Percentiles rank a stretch among this genome's conserved stretches.
These are phyloP conservation scores for Lycium ferocissimum DNA, from an alignment of 257 asterid genomes.

Conservation along the genomic window DNA sequence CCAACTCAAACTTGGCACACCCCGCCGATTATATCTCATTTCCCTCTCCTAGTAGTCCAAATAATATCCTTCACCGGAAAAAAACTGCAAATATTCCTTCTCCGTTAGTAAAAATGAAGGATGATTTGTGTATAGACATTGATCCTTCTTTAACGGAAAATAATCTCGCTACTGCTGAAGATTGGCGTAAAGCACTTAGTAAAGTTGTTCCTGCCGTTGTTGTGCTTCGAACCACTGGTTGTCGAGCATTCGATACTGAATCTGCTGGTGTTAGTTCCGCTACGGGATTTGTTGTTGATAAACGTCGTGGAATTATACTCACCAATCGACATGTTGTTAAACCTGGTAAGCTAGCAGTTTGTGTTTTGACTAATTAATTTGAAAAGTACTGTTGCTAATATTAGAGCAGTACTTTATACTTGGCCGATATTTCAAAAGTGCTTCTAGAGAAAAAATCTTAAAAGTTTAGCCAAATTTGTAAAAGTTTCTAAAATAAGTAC, in stretches of 20 bases:
- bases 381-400: too few species aligned
- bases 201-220: constrained; percentile 97
- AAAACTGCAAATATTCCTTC: neutral
- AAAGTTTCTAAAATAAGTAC: too few species aligned
- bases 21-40: neutral
- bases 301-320: constrained; percentile 90
- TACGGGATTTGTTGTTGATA: constrained; percentile 94
- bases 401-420: too few species aligned
- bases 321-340: constrained; percentile 97
- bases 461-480: too few species aligned
- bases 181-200: constrained; percentile 90
- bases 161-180: constrained; percentile 75
- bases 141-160: constrained; percentile 80
- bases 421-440: too few species aligned
- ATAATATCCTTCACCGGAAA: neutral
- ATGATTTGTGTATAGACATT: constrained; percentile 82
- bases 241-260: constrained; percentile 96
- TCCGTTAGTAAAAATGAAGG: constrained; percentile 61
- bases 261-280: constrained; percentile 94
- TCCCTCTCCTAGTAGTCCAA: constrained; percentile 1
- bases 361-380: too few species aligned
- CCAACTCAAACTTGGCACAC: constrained; percentile 1
- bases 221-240: constrained; percentile 94
- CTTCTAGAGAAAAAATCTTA: too few species aligned
- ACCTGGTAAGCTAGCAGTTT: constrained; percentile 58